phyloP scores from a whole-genome alignment of 2,329 filamentous ascomycete species.

The Aotearoamyces nothofagi region DNA sequence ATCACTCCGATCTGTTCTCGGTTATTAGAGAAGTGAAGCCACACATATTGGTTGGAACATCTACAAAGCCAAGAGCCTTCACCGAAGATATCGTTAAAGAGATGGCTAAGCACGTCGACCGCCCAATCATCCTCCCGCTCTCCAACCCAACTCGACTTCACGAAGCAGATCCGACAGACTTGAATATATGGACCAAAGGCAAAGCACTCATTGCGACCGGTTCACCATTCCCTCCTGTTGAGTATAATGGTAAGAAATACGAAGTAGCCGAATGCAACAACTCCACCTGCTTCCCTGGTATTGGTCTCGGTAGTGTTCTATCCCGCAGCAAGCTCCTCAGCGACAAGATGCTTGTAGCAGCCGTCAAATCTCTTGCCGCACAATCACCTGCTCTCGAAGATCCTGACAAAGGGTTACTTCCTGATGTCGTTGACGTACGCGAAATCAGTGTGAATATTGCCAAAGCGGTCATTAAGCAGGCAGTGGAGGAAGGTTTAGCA shows the following conservation, averaged over 20 bases:
- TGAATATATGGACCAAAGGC: slow-evolving; percentile 66
- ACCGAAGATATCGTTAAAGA: slow-evolving; percentile 56
- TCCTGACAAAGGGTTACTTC: slow-evolving; percentile 50
- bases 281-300: slow-evolving; percentile 71
- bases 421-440: slow-evolving; percentile 60
- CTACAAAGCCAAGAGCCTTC: slow-evolving; percentile 62
- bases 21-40: slow-evolving; percentile 60
- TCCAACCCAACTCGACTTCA: slow-evolving; percentile 77
- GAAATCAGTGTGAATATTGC: slow-evolving; percentile 68
- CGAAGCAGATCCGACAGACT: slow-evolving; percentile 63
- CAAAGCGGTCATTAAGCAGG: slow-evolving; percentile 55
- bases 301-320: slow-evolving; percentile 66
- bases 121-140: slow-evolving; percentile 67
- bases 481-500: slow-evolving; percentile 53
- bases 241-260: slow-evolving; percentile 33
- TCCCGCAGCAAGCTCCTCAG: slow-evolving; percentile 51
- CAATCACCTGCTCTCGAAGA: slow-evolving; percentile 55
- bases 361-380: slow-evolving; percentile 56
- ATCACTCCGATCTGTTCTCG: slow-evolving; percentile 42
- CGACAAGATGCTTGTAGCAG: slow-evolving; percentile 69
- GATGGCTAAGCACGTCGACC: slow-evolving; percentile 58
- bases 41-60: slow-evolving; percentile 73
- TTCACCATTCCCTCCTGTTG: slow-evolving; percentile 65
- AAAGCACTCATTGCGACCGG: slow-evolving; percentile 70
- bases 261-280: slow-evolving; percentile 75